These are phyloP conservation scores for Claviceps sp. DNA, from an alignment of 2,329 filamentous ascomycete species.

Conservation along the genomic window DNA sequence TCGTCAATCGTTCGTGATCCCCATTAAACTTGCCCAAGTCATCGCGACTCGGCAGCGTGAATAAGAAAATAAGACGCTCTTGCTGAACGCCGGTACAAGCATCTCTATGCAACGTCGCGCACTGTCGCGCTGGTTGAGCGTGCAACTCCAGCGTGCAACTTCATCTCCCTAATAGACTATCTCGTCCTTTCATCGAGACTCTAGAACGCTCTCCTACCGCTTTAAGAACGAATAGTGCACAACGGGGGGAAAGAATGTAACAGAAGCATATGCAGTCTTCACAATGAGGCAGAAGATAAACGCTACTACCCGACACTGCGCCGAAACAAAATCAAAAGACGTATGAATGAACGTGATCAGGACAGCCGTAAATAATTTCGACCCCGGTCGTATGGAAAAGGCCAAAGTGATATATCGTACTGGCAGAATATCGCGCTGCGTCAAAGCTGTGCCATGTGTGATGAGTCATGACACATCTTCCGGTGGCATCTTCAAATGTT, in stretches of 20 bases:
- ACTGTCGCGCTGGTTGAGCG: no score
- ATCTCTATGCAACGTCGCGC: slow-evolving; percentile 10
- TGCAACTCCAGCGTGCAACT: no score
- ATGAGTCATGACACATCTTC: neutral
- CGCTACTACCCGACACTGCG: neutral
- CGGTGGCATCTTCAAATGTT: neutral
- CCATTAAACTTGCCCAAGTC: slow-evolving; percentile 4
- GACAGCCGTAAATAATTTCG: neutral
- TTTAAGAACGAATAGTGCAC: neutral
- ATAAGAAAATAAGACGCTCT: neutral
- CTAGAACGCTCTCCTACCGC: neutral
- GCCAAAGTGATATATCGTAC: neutral
- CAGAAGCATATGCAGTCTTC: neutral
- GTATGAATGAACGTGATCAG: neutral
- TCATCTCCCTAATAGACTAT: no score
- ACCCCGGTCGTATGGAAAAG: neutral
- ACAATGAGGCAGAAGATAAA: neutral
- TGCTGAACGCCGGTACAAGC: slow-evolving; percentile 15
- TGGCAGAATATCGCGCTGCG: no score
- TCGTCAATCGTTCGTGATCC: slow-evolving; percentile 1
- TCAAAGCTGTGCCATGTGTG: neutral
- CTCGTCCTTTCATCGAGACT: neutral
- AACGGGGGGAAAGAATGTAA: neutral
- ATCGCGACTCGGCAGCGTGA: neutral
- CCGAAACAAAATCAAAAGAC: neutral